Base-by-base conservation (phyloP, 1,139 yeast genomes). In the Scheffersomyces cryptocercus region DNA sequence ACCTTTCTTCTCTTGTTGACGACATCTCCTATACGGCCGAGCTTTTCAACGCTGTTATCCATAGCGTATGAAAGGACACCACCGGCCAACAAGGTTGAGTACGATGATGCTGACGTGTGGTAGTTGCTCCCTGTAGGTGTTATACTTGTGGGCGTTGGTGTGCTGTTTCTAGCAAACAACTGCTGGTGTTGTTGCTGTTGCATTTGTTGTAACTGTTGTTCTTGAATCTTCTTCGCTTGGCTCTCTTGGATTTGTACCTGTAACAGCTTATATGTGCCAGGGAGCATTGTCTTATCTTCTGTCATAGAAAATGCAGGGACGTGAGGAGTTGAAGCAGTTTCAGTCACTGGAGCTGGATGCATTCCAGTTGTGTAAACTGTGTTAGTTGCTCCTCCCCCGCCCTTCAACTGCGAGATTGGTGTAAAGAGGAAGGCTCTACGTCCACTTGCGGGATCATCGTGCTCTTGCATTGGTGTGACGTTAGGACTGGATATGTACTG, bases 401-500 rank as follows among this genome's bases (percentile, higher is more conserved):
- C 67, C 51, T 74, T 74, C 54, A 74, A 59, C 56, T 74, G 79
- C 39, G 77, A 73, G 35, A 74, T 68, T 11, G 79, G 79, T 5
- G 78, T 73, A 58, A 73, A 73, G 39, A 75, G 56, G 52, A 62
- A 73, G 1, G 79, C 78, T 37, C 62, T 62, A 37, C 79, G 62
- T 6, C 68, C 68, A 12, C 66, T 53, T 28, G 58, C 53, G 29
- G 57, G 55, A 69, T 85, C 75, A 70, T 87, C 80, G 57, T 83
- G 80, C 63, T 88, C 73, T 44, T 85, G 70, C 60, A 82, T 71
- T 15, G 82, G 73, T 2, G 79, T 67, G 36, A 73, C 74, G 50
- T 75, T 70, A 5, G 77, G 75, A 59, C 75, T 68, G 10, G 77
- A 63, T 2, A 83, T 76, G 60, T 83, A 85, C 61, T 85, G 91